These are phyloP conservation scores for Boletellus sp. DNA, from an alignment of 768 basidiomycete species.

Conservation along the genomic window DNA sequence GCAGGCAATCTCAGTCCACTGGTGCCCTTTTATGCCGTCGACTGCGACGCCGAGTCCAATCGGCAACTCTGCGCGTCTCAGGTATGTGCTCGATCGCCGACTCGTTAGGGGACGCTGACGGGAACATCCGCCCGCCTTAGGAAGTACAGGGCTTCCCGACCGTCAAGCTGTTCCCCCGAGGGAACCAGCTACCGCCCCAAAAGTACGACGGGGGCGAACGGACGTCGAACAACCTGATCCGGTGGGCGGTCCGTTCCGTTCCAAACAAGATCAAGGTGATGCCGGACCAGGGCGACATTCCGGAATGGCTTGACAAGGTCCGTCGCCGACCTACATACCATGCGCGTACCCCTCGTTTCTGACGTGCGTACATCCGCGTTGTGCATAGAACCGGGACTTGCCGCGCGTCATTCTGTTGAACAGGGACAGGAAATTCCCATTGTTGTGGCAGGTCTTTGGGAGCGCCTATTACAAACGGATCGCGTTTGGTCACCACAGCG, in stretches of 20 bases:
- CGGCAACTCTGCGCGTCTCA: constrained; percentile 81
- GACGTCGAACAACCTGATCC: constrained; percentile 66
- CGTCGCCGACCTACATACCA: constrained; percentile 6
- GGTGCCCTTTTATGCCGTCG: constrained; percentile 87
- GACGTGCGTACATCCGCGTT: no score
- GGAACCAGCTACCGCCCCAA: constrained; percentile 56
- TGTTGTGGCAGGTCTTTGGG: constrained; percentile 76
- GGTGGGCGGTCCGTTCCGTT: constrained; percentile 71
- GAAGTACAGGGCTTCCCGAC: constrained; percentile 91
- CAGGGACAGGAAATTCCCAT: constrained; percentile 70
- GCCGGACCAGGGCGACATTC: constrained; percentile 52
- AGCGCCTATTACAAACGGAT: constrained; percentile 68
- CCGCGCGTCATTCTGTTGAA: constrained; percentile 66
- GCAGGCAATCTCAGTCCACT: constrained; percentile 76
- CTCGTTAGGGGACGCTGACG: not conserved
- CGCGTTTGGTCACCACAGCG: constrained; percentile 59
- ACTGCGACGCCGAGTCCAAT: constrained; percentile 83
- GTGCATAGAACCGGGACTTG: constrained; percentile 36
- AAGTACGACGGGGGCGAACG: constrained; percentile 68
- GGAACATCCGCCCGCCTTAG: constrained; percentile 26
- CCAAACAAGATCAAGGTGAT: constrained; percentile 68
- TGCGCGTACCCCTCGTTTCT: not conserved
- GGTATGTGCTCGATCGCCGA: constrained; percentile 27
- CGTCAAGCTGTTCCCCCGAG: constrained; percentile 86
- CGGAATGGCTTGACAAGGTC: constrained; percentile 69